Percentiles rank a stretch among this genome's conserved stretches.
Evolutionary conservation across 805 yeast genomes (phyloP).

Genomic region (Candida ipomoeae): DNA sequence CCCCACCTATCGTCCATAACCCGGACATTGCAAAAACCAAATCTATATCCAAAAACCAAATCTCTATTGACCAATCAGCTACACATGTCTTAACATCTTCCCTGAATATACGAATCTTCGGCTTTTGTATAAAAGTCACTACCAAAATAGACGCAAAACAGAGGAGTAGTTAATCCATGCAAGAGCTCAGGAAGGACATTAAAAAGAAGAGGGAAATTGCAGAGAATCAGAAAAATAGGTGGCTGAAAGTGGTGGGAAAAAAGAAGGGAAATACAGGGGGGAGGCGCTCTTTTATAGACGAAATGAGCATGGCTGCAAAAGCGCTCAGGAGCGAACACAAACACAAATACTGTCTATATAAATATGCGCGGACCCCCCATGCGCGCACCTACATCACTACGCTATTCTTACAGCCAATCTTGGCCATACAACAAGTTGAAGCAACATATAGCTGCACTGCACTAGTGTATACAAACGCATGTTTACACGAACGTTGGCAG

Average conservation of each 20-base stretch:
- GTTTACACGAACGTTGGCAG: not conserved
- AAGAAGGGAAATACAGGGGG: not conserved
- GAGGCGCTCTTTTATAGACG: not conserved
- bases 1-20: too few species aligned
- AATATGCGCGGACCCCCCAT: not conserved
- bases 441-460: not conserved
- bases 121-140: not conserved
- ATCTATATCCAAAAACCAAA: too few species aligned
- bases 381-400: not conserved
- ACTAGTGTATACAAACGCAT: not conserved
- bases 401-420: not conserved
- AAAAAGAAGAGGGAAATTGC: not conserved
- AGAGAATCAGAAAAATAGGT: not conserved
- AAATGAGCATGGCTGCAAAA: constrained; percentile 3
- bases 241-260: too few species aligned
- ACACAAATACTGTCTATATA: not conserved
- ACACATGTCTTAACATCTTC: too few species aligned
- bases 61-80: too few species aligned
- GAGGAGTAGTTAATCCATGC: not conserved
- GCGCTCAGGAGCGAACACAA: not conserved
- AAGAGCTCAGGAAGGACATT: not conserved
- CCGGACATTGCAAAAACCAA: too few species aligned
- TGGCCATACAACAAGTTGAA: not conserved
- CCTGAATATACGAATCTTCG: too few species aligned
- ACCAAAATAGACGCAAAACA: not conserved